Percentiles rank a stretch among this genome's conserved stretches.
phyloP scores from a whole-genome alignment of 495 filamentous ascomycete genomes.

The Hyaloscypha finlandica region DNA sequence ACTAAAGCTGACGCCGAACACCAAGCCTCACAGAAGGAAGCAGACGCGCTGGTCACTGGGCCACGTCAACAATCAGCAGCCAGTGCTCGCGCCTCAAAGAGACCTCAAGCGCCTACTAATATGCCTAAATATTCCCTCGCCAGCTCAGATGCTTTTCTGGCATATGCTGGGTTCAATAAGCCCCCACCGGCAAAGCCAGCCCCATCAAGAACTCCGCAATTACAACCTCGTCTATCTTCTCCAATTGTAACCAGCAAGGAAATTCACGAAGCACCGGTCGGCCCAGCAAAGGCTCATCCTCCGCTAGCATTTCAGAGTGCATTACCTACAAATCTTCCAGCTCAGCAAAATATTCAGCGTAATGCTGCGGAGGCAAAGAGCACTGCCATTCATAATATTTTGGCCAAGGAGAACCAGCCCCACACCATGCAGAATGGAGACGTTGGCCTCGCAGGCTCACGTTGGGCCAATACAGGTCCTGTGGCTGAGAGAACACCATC shows the following conservation, averaged over 20 bases:
- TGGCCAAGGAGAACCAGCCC: neutral
- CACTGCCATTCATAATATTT: neutral
- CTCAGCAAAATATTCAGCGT: neutral
- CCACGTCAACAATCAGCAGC: neutral
- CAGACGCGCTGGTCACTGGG: neutral
- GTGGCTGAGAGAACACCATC: neutral
- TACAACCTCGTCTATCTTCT: too few species aligned
- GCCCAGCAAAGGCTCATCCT: too few species aligned
- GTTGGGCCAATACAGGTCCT: neutral
- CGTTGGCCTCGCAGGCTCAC: neutral
- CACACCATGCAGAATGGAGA: neutral
- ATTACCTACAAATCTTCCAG: too few species aligned
- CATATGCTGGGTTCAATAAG: too few species aligned
- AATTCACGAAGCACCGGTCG: too few species aligned
- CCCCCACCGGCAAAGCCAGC: too few species aligned
- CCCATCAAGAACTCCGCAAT: too few species aligned
- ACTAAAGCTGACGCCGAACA: too few species aligned
- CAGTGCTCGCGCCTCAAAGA: neutral
- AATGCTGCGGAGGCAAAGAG: neutral
- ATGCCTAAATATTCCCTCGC: neutral
- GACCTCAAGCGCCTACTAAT: neutral
- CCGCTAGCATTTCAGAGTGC: too few species aligned
- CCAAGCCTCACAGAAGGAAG: neutral
- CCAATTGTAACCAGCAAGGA: too few species aligned
- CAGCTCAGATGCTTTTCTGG: neutral